These are phyloP conservation scores for Phytophthora palmivora DNA, from an alignment of 352 stramenopile genomes.

Conservation along the genomic window DNA sequence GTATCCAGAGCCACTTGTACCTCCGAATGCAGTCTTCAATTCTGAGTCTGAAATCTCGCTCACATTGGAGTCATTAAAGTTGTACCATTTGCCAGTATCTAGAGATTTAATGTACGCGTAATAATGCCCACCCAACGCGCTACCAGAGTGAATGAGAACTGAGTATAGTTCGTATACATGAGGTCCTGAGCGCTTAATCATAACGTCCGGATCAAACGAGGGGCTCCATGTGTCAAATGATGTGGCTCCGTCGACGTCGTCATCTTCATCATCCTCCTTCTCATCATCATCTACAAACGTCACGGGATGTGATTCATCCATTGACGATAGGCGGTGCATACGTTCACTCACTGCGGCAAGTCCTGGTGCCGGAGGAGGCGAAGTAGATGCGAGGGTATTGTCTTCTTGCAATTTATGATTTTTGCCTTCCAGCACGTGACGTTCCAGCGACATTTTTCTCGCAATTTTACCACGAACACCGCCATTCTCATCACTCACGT, in stretches of 20 bases:
- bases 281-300: constrained; percentile 39
- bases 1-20: constrained; percentile 59
- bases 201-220: constrained; percentile 66
- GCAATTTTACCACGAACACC: constrained; percentile 65
- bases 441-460: constrained; percentile 89
- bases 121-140: constrained; percentile 92
- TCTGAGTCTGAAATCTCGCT: constrained; percentile 81
- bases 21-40: constrained; percentile 79
- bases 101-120: constrained; percentile 94
- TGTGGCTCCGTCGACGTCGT: constrained; percentile 17
- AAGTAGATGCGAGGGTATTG: constrained; percentile 16
- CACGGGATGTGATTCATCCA: constrained; percentile 74
- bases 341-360: constrained; percentile 22
- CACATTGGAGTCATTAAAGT: constrained; percentile 90
- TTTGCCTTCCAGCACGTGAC: constrained; percentile 73
- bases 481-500: constrained; percentile 65
- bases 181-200: constrained; percentile 70
- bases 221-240: constrained; percentile 75
- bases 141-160: constrained; percentile 94
- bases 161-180: constrained; percentile 93
- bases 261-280: constrained; percentile 19
- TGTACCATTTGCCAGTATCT: constrained; percentile 84
- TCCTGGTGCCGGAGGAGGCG: constrained; percentile 20
- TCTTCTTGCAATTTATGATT: constrained; percentile 27
- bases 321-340: constrained; percentile 68